Base-by-base conservation (phyloP, 2,329 filamentous ascomycete species). In the Botrytis pseudocinerea region DNA sequence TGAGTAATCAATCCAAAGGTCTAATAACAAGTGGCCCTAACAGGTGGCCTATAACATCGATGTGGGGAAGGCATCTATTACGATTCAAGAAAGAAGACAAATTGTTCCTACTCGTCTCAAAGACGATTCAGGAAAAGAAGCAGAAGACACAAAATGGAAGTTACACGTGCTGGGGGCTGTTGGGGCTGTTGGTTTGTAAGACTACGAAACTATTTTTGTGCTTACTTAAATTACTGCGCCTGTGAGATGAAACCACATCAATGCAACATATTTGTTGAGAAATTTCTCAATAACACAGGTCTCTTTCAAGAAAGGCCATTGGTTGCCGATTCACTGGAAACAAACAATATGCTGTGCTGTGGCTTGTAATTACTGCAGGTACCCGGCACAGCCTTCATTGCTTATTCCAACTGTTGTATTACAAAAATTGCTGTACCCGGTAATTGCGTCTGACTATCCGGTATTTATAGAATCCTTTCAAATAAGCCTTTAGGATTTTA, bases 381-480 rank as follows among this genome's bases (percentile, higher is more conserved):
- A 71, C 60, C 35, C 46, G 35, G 59, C 46, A 46, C 65, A 68
- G 65, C 65, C 48, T 54, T 54, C 14, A 35, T 64, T 68, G 65
- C 38, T 54, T 54, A 71, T 51, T 65, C n/a, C 60, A 64, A 54
- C 46, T 25, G 44, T 65, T 66, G 48, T 20, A 65, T n/a, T 28
- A 32, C 32, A 20, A 12, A 40, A 38, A 46, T 12, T n/a, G 28
- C n/a, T 44, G 10, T 71, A 16, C 28, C 46, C 25, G 46, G 69
- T 71, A 40, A 71, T 71, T 71, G 6, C 35, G 20, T 71, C 60
- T 71, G 35, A 57, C 18, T 4, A 57, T 48, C 51, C 46, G n/a
- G 35, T 65, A 71, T 71, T 71, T 32, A 66, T 66, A 66, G 69
- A 71, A 46, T 59, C 5, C 14, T 71, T 20, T 66, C n/a, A 20